phyloP scores from a whole-genome alignment of 768 basidiomycete genomes.

The Ramaria sp. region DNA sequence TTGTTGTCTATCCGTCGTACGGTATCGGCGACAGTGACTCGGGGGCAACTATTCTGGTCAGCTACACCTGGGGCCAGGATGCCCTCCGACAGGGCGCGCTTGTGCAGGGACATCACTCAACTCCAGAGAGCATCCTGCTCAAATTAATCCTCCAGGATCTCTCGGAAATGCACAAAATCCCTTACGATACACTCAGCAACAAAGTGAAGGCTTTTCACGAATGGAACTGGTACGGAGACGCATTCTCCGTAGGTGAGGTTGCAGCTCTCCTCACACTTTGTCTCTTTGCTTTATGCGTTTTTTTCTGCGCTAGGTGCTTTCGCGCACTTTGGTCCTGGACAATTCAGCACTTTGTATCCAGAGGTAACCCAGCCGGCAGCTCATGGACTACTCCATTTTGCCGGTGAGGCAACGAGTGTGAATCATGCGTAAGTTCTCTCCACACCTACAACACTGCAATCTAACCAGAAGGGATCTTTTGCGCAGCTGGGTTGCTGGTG shows the following conservation, averaged over 20 bases:
- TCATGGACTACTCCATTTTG: conserved; percentile 23
- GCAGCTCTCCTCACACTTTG: not conserved
- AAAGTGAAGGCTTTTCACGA: conserved; percentile 14
- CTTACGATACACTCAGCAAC: not conserved
- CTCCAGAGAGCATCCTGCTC: conserved; percentile 13
- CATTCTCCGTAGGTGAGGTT: conserved; percentile 24
- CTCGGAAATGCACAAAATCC: conserved; percentile 19
- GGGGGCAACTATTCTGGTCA: conserved; percentile 27
- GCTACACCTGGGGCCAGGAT: conserved; percentile 31
- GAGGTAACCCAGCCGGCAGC: conserved; percentile 23
- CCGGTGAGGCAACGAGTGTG: conserved; percentile 28
- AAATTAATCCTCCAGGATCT: conserved; percentile 20
- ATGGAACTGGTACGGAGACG: conserved; percentile 27
- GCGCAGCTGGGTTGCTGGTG: not conserved
- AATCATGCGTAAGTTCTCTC: conserved; percentile 21
- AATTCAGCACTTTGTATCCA: conserved; percentile 24
- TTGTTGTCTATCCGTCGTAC: conserved; percentile 35
- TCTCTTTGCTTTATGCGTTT: not conserved
- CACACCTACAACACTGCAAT: too few relatives aligned
- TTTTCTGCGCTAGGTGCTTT: conserved; percentile 23
- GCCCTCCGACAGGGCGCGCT: conserved; percentile 28
- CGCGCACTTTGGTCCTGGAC: conserved; percentile 31
- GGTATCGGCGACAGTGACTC: conserved; percentile 16
- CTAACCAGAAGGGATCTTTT: too few relatives aligned
- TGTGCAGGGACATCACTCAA: conserved; percentile 11